Percentiles rank a stretch among this genome's conserved stretches.
These are phyloP conservation scores for Cercospora canescens DNA, from an alignment of 2,329 filamentous ascomycete genomes.

Conservation along the genomic window DNA sequence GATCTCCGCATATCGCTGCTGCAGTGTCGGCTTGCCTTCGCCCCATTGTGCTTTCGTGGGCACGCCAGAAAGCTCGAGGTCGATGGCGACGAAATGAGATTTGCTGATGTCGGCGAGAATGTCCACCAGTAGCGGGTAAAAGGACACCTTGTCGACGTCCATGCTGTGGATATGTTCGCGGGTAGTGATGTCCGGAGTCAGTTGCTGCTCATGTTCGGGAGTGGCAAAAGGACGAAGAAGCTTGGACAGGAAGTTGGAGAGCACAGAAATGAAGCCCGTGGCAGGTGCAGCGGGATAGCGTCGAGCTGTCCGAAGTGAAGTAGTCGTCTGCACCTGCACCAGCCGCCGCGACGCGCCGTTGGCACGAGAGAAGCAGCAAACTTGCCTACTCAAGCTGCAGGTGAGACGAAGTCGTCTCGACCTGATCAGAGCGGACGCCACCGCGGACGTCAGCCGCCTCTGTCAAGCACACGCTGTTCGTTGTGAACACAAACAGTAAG, in stretches of 20 bases:
- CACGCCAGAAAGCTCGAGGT: conserved; percentile 68
- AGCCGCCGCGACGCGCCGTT: background rate
- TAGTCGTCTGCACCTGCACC: background rate
- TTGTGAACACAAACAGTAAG: background rate
- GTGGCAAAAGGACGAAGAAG: conserved; percentile 23
- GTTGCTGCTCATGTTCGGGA: conserved; percentile 13
- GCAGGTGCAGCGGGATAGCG: conserved; percentile 15
- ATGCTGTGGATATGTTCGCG: conserved; percentile 41
- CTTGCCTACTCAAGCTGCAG: conserved; percentile 17
- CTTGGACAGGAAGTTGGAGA: conserved; percentile 20
- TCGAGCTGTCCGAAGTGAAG: background rate
- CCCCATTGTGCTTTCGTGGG: conserved; percentile 41
- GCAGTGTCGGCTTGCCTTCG: conserved; percentile 52
- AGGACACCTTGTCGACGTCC: conserved; percentile 57
- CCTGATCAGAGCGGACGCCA: background rate
- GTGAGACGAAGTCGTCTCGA: background rate
- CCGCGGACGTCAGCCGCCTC: background rate
- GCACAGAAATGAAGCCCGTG: conserved; percentile 14
- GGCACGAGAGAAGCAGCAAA: conserved; percentile 23
- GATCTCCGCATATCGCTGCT: conserved; percentile 62
- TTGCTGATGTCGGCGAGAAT: conserved; percentile 60
- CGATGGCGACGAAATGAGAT: conserved; percentile 63
- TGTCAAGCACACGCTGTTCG: background rate
- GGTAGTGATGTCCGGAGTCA: conserved; percentile 19
- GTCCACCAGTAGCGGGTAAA: conserved; percentile 52